phyloP scores from a whole-genome alignment of 164 flowering plant species.

The Umbilicus rupestris region DNA sequence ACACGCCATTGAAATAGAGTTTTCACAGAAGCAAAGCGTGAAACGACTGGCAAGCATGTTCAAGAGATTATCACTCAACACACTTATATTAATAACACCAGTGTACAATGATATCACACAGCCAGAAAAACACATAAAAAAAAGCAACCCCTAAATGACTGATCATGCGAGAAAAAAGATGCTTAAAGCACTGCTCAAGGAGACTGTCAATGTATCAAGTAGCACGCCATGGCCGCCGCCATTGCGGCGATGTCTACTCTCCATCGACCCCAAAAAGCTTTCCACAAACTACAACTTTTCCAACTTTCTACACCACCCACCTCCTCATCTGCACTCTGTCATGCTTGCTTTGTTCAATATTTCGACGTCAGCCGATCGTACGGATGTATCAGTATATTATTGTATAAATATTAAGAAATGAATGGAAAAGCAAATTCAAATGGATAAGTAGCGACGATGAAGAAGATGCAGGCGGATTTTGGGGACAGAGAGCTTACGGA shows the following conservation, averaged over 20 bases:
- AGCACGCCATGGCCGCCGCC: slow-evolving; percentile 57
- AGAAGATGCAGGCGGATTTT: too few relatives aligned
- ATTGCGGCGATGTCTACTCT: slow-evolving; percentile 28
- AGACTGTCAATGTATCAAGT: not conserved
- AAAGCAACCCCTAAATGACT: not conserved
- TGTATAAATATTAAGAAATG: not conserved
- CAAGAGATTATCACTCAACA: not conserved
- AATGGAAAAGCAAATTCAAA: too few relatives aligned
- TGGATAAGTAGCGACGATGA: not conserved
- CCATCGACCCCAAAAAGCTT: not conserved
- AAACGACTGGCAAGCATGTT: slow-evolving; percentile 4
- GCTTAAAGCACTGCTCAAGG: not conserved
- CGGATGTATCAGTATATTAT: too few relatives aligned
- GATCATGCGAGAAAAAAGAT: not conserved
- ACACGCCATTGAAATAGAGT: too few relatives aligned
- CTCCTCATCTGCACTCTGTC: too few relatives aligned
- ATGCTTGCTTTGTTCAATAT: too few relatives aligned
- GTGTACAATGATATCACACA: not conserved
- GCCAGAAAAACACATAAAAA: not conserved
- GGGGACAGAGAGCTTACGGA: slow-evolving; percentile 44
- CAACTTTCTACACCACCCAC: too few relatives aligned
- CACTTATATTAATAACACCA: too few relatives aligned
- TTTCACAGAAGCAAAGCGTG: slow-evolving; percentile 12
- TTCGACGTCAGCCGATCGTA: not conserved
- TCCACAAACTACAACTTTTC: too few relatives aligned